These are phyloP conservation scores for Taphrina confusa DNA, from an alignment of 1,139 yeast species.

Conservation along the genomic window DNA sequence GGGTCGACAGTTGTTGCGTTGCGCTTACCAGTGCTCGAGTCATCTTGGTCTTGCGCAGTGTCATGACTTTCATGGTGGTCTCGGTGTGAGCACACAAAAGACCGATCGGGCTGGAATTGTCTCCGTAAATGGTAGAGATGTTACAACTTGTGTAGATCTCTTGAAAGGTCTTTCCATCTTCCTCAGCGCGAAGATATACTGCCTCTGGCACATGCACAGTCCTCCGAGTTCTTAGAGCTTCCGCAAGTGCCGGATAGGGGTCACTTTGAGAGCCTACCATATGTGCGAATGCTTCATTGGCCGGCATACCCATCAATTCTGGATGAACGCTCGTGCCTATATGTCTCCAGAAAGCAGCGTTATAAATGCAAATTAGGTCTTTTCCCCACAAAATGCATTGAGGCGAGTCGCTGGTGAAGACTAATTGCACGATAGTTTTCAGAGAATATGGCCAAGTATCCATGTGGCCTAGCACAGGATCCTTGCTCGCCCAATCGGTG, in stretches of 20 bases:
- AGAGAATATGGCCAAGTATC: conserved; percentile 10
- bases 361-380: conserved; percentile 2
- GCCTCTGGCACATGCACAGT: not conserved
- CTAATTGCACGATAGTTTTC: not conserved
- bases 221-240: not conserved
- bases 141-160: not conserved
- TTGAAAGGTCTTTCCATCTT: not conserved
- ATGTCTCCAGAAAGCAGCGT: conserved; percentile 8
- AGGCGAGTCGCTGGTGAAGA: not conserved
- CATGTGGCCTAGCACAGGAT: conserved; percentile 1
- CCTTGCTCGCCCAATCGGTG: conserved; percentile 11
- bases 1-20: conserved; percentile 3
- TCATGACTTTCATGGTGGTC: not conserved
- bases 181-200: not conserved
- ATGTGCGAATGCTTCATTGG: conserved; percentile 3
- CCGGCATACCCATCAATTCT: conserved; percentile 7
- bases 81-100: not conserved
- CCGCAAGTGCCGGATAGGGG: not conserved
- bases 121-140: conserved; percentile 3
- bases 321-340: conserved; percentile 3
- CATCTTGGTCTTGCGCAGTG: not conserved
- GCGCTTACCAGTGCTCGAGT: conserved; percentile 1
- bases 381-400: conserved; percentile 11
- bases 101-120: not conserved
- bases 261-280: not conserved